A percentile compares a stretch with the other conserved stretches of the same genome.
phyloP scores from a whole-genome alignment of 176 grass and related monocot species.

The Guadua angustifolia region DNA sequence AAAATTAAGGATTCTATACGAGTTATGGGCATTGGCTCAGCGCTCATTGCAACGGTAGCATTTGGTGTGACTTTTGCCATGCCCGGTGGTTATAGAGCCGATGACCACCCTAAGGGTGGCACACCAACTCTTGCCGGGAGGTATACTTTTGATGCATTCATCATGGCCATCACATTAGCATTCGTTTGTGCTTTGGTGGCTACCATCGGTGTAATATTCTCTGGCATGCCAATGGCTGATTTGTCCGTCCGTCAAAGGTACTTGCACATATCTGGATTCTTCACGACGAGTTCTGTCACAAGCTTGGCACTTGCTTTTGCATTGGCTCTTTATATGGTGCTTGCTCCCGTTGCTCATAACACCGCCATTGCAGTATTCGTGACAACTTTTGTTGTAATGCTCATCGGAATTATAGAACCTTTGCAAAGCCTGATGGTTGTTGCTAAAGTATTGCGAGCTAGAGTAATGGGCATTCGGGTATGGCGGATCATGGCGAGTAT shows the following conservation, averaged over 20 bases:
- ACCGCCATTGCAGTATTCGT: not conserved
- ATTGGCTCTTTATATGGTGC: not conserved
- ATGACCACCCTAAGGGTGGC: slow-evolving; percentile 1
- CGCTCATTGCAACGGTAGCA: slow-evolving; percentile 38
- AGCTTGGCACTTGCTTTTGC: not conserved
- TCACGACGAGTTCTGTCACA: not conserved
- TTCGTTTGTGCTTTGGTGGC: not conserved
- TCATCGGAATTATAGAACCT: not conserved
- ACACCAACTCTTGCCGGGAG: not conserved
- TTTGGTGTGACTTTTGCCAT: slow-evolving; percentile 32
- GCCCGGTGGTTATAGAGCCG: slow-evolving; percentile 40
- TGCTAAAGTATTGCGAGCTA: not conserved
- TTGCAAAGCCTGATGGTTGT: not conserved
- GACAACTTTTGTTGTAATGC: not conserved
- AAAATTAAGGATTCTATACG: not conserved
- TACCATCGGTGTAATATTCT: not conserved
- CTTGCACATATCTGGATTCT: not conserved
- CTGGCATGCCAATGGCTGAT: slow-evolving; percentile 7
- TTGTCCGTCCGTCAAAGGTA: not conserved
- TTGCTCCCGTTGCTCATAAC: not conserved
- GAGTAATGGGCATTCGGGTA: not conserved
- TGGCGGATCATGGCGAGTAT: not conserved
- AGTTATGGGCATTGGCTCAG: slow-evolving; percentile 22
- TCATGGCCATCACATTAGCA: slow-evolving; percentile 14
- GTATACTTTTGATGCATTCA: slow-evolving; percentile 42